These are phyloP conservation scores for Boeremia lycopersici DNA, from an alignment of 2,329 filamentous ascomycete species.

Conservation along the genomic window DNA sequence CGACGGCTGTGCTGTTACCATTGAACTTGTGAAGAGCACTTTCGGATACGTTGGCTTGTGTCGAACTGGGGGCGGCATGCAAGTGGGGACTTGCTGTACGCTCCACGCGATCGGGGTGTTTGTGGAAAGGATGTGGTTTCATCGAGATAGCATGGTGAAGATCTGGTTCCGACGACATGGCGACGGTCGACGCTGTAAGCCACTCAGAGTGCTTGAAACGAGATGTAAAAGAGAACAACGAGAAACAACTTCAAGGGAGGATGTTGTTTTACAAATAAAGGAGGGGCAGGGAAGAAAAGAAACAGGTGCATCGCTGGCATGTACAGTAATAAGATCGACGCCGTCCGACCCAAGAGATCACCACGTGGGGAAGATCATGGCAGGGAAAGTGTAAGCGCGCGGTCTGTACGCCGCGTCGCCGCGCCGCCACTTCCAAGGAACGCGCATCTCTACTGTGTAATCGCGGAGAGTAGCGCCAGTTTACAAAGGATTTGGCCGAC, in stretches of 20 bases:
- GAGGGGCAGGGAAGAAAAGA: not conserved
- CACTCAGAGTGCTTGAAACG: not conserved
- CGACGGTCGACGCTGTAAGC: not conserved
- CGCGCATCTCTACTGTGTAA: not conserved
- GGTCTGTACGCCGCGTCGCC: conserved; percentile 4
- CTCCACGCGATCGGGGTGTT: conserved; percentile 34
- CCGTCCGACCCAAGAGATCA: conserved; percentile 8
- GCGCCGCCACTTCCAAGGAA: conserved; percentile 4
- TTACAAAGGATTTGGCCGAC: not conserved
- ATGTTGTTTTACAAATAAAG: not conserved
- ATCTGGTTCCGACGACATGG: conserved; percentile 52
- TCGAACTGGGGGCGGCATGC: conserved; percentile 26
- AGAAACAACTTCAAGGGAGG: not conserved
- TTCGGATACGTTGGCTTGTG: conserved; percentile 23
- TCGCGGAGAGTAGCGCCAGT: not conserved
- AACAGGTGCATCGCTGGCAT: not conserved
- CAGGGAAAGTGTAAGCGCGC: conserved; percentile 8
- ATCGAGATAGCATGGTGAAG: conserved; percentile 56
- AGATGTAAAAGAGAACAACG: not conserved
- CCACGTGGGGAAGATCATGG: conserved; percentile 23
- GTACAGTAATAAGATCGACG: conserved; percentile 12
- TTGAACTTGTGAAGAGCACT: conserved; percentile 27
- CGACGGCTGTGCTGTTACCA: conserved; percentile 50
- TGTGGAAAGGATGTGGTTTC: conserved; percentile 53
- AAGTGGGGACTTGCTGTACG: conserved; percentile 40